Percentiles rank a stretch among this genome's conserved stretches.
phyloP scores from a whole-genome alignment of 306 rosid species.

The Datisca glomerata region DNA sequence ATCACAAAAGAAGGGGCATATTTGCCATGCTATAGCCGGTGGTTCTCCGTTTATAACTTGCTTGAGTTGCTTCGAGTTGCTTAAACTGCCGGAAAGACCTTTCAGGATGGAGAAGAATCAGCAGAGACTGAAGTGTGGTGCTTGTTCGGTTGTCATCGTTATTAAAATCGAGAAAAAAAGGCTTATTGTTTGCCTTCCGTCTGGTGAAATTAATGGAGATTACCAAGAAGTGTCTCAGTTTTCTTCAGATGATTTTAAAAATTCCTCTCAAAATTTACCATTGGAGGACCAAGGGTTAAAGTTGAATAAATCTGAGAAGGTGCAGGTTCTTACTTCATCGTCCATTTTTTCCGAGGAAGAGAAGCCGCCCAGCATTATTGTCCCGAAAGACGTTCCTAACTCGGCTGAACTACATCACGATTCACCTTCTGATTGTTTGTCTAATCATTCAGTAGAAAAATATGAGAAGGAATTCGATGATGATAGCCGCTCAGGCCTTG shows the following conservation, averaged over 20 bases:
- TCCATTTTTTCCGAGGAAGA: conserved; percentile 18
- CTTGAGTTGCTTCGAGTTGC: conserved; percentile 28
- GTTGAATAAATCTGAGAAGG: conserved; percentile 14
- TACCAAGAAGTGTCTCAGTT: too few species aligned
- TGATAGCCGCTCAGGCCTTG: too few species aligned
- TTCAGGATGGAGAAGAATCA: conserved; percentile 7
- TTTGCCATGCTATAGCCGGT: conserved; percentile 21
- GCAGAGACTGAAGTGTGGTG: conserved; percentile 34
- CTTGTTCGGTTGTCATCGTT: conserved; percentile 28
- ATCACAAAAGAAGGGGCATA: conserved; percentile 5
- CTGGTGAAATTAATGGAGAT: too few species aligned
- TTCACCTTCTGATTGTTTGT: conserved; percentile 15
- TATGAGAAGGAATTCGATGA: conserved; percentile 4
- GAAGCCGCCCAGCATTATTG: conserved; percentile 1
- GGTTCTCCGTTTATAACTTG: conserved; percentile 47
- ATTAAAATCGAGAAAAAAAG: conserved; percentile 23
- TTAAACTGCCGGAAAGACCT: conserved; percentile 32
- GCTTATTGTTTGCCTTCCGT: conserved; percentile 19
- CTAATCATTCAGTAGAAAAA: conserved; percentile 7
- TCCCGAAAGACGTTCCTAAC: conserved; percentile 6
- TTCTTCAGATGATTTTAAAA: too few species aligned
- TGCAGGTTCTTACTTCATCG: conserved; percentile 8
- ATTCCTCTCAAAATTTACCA: too few species aligned
- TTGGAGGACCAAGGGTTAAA: conserved; percentile 11
- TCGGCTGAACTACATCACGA: conserved; percentile 17